phyloP scores from a whole-genome alignment of 495 filamentous ascomycete genomes.

The Trichoderma orchidacearum region DNA sequence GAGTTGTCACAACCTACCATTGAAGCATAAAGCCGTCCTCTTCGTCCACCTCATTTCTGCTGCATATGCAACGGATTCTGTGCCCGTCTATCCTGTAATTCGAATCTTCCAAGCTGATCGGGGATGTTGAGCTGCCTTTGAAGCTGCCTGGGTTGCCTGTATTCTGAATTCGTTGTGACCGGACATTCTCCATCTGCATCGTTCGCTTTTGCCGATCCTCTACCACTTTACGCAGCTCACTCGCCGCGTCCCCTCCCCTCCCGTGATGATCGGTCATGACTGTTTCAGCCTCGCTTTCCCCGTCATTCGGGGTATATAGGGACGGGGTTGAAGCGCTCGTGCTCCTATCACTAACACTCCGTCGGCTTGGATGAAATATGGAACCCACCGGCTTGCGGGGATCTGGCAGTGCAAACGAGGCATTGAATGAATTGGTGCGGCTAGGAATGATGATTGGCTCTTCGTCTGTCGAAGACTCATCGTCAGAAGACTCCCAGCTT shows the following conservation, averaged over 20 bases:
- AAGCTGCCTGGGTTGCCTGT: slow-evolving; percentile 6
- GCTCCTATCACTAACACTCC: slow-evolving; percentile 29
- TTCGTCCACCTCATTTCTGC: slow-evolving; percentile 30
- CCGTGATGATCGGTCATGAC: slow-evolving; percentile 6
- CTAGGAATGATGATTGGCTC: slow-evolving; percentile 55
- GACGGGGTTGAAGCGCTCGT: slow-evolving; percentile 17
- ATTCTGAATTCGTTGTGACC: slow-evolving; percentile 3
- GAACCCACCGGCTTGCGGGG: slow-evolving; percentile 28
- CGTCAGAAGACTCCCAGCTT: slow-evolving; percentile 28
- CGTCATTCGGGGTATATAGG: slow-evolving; percentile 4
- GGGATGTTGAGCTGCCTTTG: slow-evolving; percentile 29
- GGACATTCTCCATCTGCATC: not conserved
- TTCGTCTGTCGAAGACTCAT: slow-evolving; percentile 46
- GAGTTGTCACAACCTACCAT: slow-evolving; percentile 42
- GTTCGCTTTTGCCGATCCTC: slow-evolving; percentile 45
- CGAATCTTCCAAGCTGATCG: slow-evolving; percentile 53
- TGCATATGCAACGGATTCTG: slow-evolving; percentile 62
- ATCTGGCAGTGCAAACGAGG: slow-evolving; percentile 48
- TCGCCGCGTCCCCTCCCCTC: slow-evolving; percentile 35
- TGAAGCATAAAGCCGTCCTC: slow-evolving; percentile 69
- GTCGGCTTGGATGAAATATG: slow-evolving; percentile 40
- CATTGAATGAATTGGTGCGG: slow-evolving; percentile 47
- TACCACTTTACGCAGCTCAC: slow-evolving; percentile 60
- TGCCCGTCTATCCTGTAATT: slow-evolving; percentile 37
- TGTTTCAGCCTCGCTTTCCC: slow-evolving; percentile 6